These are phyloP conservation scores for Puccinia brachypodii DNA, from an alignment of 1,284 basidiomycete species.

Conservation along the genomic window DNA sequence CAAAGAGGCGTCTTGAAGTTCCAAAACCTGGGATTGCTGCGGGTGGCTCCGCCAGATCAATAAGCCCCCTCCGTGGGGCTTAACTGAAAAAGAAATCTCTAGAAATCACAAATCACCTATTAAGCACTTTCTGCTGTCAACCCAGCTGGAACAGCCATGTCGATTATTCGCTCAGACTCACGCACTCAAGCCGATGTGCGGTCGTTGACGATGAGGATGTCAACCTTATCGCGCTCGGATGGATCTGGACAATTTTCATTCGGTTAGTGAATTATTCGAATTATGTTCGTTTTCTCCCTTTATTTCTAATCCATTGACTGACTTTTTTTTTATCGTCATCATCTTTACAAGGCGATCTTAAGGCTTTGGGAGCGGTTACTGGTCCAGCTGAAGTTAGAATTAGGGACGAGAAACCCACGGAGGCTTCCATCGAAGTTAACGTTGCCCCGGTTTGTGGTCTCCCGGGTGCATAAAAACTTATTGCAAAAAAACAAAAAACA, in stretches of 20 bases:
- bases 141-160: neutral
- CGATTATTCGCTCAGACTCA: slow-evolving; percentile 29
- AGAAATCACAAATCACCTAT: no score
- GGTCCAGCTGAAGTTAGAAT: slow-evolving; percentile 63
- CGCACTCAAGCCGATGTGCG: slow-evolving; percentile 33
- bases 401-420: slow-evolving; percentile 61
- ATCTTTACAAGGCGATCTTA: slow-evolving; percentile 56
- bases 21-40: no score
- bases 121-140: no score
- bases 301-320: neutral
- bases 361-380: slow-evolving; percentile 59
- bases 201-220: slow-evolving; percentile 29
- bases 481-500: slow-evolving; percentile 13
- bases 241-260: slow-evolving; percentile 38
- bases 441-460: slow-evolving; percentile 61
- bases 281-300: neutral
- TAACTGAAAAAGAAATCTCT: no score
- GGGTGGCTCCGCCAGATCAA: no score
- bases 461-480: slow-evolving; percentile 55
- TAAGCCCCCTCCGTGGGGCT: no score
- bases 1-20: no score
- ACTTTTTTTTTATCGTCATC: neutral
- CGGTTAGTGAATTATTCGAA: neutral
- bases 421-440: slow-evolving; percentile 61
- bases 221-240: slow-evolving; percentile 22